Evolutionary conservation across 768 basidiomycete species (phyloP).

Genomic region (Pluteus cervinus): DNA sequence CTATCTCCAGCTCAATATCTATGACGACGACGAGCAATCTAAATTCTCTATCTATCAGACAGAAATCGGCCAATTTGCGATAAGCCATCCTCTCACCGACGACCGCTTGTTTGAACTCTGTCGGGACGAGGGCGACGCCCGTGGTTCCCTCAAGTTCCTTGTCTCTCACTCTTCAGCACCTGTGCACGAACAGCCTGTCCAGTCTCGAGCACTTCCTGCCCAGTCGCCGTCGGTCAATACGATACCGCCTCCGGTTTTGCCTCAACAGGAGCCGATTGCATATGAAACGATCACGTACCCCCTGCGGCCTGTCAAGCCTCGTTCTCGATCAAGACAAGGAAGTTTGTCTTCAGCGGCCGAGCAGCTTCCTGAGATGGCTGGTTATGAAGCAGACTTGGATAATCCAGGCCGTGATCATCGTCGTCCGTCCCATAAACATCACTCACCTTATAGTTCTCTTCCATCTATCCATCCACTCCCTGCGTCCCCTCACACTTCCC

Average conservation of each 20-base stretch:
- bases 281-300: slow-evolving; percentile 25
- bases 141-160: slow-evolving; percentile 80
- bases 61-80: slow-evolving; percentile 73
- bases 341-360: slow-evolving; percentile 72
- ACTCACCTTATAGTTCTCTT: slow-evolving; percentile 11
- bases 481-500: neutral
- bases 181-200: slow-evolving; percentile 46
- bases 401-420: slow-evolving; percentile 45
- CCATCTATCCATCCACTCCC: slow-evolving; percentile 11
- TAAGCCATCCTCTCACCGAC: slow-evolving; percentile 66
- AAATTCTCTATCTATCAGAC: slow-evolving; percentile 82
- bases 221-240: slow-evolving; percentile 21
- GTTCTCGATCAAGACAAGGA: slow-evolving; percentile 55
- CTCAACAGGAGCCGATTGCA: too few relatives aligned
- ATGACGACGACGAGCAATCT: slow-evolving; percentile 73
- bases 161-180: slow-evolving; percentile 60
- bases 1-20: slow-evolving; percentile 58
- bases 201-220: slow-evolving; percentile 23
- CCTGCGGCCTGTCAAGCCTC: slow-evolving; percentile 47
- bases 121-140: slow-evolving; percentile 64
- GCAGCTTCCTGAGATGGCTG: slow-evolving; percentile 44
- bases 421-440: slow-evolving; percentile 29
- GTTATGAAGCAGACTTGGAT: slow-evolving; percentile 73
- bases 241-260: slow-evolving; percentile 27
- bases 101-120: slow-evolving; percentile 71